These are phyloP conservation scores for Fusarium coffeatum DNA, from an alignment of 2,329 filamentous ascomycete genomes.

Conservation along the genomic window DNA sequence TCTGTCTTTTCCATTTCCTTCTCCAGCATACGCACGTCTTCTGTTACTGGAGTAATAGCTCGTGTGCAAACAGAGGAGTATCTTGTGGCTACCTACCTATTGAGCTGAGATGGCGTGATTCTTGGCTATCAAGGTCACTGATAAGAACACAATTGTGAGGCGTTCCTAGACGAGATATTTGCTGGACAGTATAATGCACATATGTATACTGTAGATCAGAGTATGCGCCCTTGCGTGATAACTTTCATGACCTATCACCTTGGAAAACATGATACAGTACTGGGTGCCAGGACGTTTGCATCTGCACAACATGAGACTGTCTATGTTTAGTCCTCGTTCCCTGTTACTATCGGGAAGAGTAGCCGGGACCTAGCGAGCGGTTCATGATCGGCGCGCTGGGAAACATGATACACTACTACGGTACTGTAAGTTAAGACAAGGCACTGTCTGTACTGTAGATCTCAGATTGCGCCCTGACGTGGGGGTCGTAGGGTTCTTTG, in stretches of 20 bases:
- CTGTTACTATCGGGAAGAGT: constrained; percentile 10
- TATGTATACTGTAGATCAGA: background rate
- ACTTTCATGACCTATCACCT: constrained; percentile 1
- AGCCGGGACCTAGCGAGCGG: constrained; percentile 12
- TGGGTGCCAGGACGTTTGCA: constrained; percentile 5
- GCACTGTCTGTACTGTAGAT: constrained; percentile 11
- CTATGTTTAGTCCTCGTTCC: background rate
- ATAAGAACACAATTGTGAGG: background rate
- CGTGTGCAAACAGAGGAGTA: constrained; percentile 3
- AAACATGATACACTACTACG: background rate
- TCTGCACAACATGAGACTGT: constrained; percentile 7
- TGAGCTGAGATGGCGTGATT: background rate
- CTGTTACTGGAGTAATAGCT: constrained; percentile 1
- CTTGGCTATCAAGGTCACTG: background rate
- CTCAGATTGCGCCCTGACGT: constrained; percentile 13
- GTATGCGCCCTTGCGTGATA: constrained; percentile 2
- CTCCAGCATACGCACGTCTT: constrained; percentile 17
- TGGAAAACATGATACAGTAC: background rate
- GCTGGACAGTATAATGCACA: background rate
- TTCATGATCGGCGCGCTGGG: constrained; percentile 11
- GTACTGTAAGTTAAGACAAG: background rate
- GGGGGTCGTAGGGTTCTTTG: constrained; percentile 5
- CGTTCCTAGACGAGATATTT: background rate
- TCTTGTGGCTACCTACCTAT: background rate
- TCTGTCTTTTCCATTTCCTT: constrained; percentile 1